These are phyloP conservation scores for Metschnikowia lachancei DNA, from an alignment of 805 yeast species.

Conservation along the genomic window DNA sequence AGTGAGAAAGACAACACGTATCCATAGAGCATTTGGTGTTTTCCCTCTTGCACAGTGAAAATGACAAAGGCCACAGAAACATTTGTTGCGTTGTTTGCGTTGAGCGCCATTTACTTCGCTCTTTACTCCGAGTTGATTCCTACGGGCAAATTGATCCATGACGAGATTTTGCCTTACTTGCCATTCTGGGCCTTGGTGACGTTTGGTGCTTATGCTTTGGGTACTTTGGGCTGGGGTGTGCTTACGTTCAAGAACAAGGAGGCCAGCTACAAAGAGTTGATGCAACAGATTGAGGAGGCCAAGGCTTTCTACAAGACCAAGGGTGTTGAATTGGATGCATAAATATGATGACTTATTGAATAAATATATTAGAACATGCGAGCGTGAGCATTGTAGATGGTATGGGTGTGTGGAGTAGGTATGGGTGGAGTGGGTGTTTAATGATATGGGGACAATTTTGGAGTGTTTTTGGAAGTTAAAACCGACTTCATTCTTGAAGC, in stretches of 20 bases:
- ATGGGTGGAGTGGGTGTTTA: no score
- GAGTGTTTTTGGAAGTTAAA: no score
- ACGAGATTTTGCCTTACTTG: constrained; percentile 59
- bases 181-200: constrained; percentile 71
- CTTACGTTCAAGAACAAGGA: constrained; percentile 68
- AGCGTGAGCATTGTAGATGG: no score
- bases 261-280: constrained; percentile 60
- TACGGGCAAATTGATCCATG: constrained; percentile 43
- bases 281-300: constrained; percentile 59
- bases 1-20: not conserved
- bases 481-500: no score
- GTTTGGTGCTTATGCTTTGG: constrained; percentile 68
- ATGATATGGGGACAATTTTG: no score
- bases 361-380: not conserved
- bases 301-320: constrained; percentile 53
- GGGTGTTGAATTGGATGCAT: constrained; percentile 47
- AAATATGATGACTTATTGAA: not conserved
- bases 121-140: constrained; percentile 55
- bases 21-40: not conserved
- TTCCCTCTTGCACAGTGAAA: not conserved
- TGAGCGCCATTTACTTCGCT: constrained; percentile 53
- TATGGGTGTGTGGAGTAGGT: no score
- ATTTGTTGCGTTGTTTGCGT: constrained; percentile 42
- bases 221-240: constrained; percentile 66
- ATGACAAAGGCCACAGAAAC: constrained; percentile 74